phyloP scores from a whole-genome alignment of 148 eudicot genomes.

The Vaccinium myrtillus region DNA sequence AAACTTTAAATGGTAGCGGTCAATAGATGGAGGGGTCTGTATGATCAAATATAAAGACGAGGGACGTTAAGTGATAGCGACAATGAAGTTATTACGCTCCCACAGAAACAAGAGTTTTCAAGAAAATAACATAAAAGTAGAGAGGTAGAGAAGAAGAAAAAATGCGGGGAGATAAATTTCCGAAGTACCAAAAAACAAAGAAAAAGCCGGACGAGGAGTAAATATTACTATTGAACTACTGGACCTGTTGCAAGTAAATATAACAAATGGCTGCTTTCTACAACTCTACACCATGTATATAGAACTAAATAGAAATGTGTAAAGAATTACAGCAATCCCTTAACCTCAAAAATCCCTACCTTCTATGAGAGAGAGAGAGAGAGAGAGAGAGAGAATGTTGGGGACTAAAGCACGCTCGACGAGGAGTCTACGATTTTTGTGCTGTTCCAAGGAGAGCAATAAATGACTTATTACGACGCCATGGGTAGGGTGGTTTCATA shows the following conservation, averaged over 20 bases:
- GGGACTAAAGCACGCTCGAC: background rate
- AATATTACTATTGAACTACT: background rate
- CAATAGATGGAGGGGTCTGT: too few species aligned
- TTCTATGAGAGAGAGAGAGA: background rate
- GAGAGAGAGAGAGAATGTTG: background rate
- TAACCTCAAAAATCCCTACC: background rate
- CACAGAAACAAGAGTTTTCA: background rate
- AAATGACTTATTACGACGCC: background rate
- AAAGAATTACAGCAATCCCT: background rate
- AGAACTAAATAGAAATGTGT: background rate
- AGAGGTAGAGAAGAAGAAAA: background rate
- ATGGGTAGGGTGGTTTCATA: constrained; percentile 17
- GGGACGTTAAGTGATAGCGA: too few species aligned
- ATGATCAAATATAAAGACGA: too few species aligned
- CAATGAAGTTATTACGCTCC: background rate
- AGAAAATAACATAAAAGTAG: background rate
- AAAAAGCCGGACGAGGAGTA: too few species aligned
- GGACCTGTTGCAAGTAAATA: background rate
- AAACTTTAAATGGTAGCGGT: too few species aligned
- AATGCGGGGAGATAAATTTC: background rate
- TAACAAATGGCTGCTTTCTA: background rate
- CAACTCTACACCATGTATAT: background rate
- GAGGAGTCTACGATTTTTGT: background rate
- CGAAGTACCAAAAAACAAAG: background rate
- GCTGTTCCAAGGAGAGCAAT: background rate